Evolutionary conservation across 2,329 filamentous ascomycete genomes (phyloP).

Genomic region (Beauveria varroae): DNA sequence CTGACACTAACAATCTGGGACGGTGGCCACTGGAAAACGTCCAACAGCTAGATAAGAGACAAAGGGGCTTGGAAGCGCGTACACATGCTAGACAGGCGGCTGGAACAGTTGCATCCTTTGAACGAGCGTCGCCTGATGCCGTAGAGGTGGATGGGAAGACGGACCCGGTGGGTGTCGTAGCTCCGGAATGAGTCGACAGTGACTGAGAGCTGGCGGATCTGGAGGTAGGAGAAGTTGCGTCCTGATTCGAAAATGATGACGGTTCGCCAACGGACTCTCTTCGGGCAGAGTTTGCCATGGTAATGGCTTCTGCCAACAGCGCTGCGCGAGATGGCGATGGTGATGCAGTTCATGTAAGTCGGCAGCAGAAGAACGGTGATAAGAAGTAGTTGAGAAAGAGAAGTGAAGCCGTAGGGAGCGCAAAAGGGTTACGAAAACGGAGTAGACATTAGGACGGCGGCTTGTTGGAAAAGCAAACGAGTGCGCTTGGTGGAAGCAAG

Average conservation of each 20-base stretch:
- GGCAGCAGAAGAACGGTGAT: background rate
- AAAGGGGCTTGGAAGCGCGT: slow-evolving; percentile 22
- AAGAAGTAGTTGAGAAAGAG: background rate
- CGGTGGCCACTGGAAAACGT: background rate
- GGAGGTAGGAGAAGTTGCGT: background rate
- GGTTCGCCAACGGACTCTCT: background rate
- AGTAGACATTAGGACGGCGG: background rate
- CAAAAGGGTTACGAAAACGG: background rate
- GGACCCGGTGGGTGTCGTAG: slow-evolving; percentile 1
- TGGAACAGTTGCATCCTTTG: slow-evolving; percentile 31
- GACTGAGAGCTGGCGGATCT: background rate
- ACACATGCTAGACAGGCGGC: slow-evolving; percentile 51
- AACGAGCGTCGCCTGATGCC: slow-evolving; percentile 13
- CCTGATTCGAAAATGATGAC: background rate
- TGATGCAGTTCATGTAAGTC: background rate
- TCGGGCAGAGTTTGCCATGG: slow-evolving; percentile 6
- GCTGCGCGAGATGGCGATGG: background rate
- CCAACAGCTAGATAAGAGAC: background rate
- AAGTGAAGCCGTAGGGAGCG: background rate
- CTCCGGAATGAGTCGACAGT: background rate
- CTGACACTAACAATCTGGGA: slow-evolving; percentile 12
- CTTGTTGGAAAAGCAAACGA: background rate
- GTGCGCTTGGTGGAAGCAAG: background rate
- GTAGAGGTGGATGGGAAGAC: slow-evolving; percentile 19
- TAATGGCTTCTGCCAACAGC: background rate